Conservation (phyloP, 805 yeast genomes). For the Hanseniaspora singularis region DNA sequence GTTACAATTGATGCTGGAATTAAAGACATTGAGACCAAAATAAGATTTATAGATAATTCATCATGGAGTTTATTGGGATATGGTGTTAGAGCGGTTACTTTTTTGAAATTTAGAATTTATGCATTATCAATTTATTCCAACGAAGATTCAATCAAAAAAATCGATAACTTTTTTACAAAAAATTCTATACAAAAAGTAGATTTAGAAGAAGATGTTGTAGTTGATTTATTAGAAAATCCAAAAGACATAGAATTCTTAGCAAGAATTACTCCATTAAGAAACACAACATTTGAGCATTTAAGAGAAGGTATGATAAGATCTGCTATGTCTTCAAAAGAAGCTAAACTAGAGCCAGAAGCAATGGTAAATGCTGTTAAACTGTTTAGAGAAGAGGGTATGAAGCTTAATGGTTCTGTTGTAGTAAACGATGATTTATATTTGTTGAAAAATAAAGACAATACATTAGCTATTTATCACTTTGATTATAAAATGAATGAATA, state of each 20-base stretch:
- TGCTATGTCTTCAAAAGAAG: conserved; percentile 51
- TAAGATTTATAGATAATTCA: conserved; percentile 25
- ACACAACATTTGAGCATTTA: conserved; percentile 81
- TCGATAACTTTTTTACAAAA: conserved; percentile 30
- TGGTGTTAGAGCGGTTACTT: conserved; percentile 77
- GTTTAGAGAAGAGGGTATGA: conserved; percentile 43
- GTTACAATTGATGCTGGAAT: conserved; percentile 41
- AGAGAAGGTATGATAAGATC: conserved; percentile 82
- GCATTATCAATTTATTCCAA: conserved; percentile 76
- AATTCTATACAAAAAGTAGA: conserved; percentile 36
- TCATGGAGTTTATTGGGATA: conserved; percentile 54
- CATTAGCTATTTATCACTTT: conserved; percentile 35
- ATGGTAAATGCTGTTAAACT: conserved; percentile 56
- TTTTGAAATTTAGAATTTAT: conserved; percentile 70
- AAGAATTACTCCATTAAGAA: conserved; percentile 74
- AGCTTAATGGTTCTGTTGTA: conserved; percentile 58
- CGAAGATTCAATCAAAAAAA: conserved; percentile 38
- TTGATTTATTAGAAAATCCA: conserved; percentile 38
- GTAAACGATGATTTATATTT: conserved; percentile 58
- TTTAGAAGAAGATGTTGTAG: conserved; percentile 35
- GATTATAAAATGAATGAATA: conserved; percentile 26
- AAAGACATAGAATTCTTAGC: conserved; percentile 52
- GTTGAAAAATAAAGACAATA: conserved; percentile 40
- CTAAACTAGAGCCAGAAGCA: conserved; percentile 38
- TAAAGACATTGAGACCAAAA: conserved; percentile 36